Conservation (phyloP, 2,329 filamentous ascomycete genomes). For the Apiospora rasikravindrae region DNA sequence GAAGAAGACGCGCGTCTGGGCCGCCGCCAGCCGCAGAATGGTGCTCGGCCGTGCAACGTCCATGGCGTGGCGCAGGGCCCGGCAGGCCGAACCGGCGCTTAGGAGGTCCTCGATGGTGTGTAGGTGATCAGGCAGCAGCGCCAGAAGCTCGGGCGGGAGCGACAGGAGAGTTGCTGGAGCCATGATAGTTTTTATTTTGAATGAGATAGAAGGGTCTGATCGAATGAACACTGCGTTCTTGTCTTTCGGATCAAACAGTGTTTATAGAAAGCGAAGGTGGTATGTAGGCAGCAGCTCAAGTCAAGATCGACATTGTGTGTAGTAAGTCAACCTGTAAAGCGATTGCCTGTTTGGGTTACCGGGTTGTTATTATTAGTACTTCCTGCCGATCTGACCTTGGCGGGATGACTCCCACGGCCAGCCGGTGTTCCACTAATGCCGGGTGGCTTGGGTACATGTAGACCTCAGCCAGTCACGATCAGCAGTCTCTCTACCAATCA, state of each 20-base stretch:
- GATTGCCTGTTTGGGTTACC: neutral
- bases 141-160: slow-evolving; percentile 17
- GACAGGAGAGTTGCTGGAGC: neutral
- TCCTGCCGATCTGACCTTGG: neutral
- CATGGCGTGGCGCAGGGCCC: slow-evolving; percentile 32
- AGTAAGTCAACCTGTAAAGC: neutral
- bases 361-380: neutral
- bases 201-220: neutral
- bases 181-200: neutral
- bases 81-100: slow-evolving; percentile 28
- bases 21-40: slow-evolving; percentile 39
- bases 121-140: slow-evolving; percentile 14
- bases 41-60: slow-evolving; percentile 29
- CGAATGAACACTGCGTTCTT: no score
- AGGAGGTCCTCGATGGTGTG: slow-evolving; percentile 21
- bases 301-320: neutral
- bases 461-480: neutral
- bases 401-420: slow-evolving; percentile 4
- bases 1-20: slow-evolving; percentile 42
- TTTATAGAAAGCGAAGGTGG: neutral
- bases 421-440: neutral
- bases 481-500: no score
- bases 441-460: neutral
- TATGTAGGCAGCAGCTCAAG: neutral
- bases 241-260: neutral